A percentile compares a stretch with the other conserved stretches of the same genome.
These are phyloP conservation scores for Andrographis paniculata DNA, from an alignment of 305 asterid genomes.

Conservation along the genomic window DNA sequence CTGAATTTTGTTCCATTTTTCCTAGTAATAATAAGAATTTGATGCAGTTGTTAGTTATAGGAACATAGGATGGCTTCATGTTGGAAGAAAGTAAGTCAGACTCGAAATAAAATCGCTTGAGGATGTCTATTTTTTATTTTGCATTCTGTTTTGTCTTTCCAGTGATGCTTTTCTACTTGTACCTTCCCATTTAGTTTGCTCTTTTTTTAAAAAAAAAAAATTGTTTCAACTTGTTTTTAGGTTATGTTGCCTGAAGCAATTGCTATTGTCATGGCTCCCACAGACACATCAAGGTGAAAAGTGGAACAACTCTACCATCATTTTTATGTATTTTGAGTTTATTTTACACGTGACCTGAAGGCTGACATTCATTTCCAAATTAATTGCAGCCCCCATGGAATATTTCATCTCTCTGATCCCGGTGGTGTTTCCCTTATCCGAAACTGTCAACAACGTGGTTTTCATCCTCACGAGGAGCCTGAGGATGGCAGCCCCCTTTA, in stretches of 20 bases:
- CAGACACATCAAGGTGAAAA: constrained; percentile 49
- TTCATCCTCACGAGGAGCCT: constrained; percentile 93
- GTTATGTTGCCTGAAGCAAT: constrained; percentile 95
- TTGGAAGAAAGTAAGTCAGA: background rate
- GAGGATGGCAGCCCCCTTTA: constrained; percentile 87
- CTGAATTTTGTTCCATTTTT: no score
- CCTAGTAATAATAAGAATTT: no score
- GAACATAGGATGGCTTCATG: background rate
- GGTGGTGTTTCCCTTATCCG: constrained; percentile 69
- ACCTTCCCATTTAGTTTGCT: background rate
- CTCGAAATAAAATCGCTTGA: background rate
- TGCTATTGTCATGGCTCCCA: constrained; percentile 99
- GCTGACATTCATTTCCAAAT: background rate
- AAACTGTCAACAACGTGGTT: constrained; percentile 82
- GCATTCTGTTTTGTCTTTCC: background rate
- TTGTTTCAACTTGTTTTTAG: constrained; percentile 21
- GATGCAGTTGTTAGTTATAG: background rate
- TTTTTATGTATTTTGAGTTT: no score
- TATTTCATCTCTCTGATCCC: constrained; percentile 92
- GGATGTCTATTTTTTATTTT: no score
- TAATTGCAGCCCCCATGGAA: constrained; percentile 81
- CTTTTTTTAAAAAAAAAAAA: background rate
- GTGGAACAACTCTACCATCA: no score
- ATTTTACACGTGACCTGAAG: no score
- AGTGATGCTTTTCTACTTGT: background rate